phyloP scores from a whole-genome alignment of 257 asterid species.

The Petrea volubilis region DNA sequence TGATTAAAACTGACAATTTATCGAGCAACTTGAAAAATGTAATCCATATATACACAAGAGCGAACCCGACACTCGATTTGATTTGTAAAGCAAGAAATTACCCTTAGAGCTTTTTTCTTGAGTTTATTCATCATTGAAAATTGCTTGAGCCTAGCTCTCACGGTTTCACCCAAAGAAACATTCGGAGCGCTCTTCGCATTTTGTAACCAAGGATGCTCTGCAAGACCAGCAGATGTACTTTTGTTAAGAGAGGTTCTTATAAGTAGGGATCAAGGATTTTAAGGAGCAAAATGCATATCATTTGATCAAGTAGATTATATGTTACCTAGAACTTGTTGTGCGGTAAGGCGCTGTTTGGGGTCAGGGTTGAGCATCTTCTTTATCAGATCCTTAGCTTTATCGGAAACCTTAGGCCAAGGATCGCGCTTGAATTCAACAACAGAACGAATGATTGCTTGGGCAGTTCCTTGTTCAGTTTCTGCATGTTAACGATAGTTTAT shows the following conservation, averaged over 20 bases:
- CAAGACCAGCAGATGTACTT: constrained; percentile 8
- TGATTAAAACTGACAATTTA: no score
- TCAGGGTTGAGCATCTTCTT: constrained; percentile 71
- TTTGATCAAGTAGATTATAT: neutral
- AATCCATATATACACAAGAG: no score
- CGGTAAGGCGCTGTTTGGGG: constrained; percentile 54
- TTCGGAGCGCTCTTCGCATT: constrained; percentile 62
- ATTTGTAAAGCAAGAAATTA: constrained; percentile 18
- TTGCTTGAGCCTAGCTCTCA: constrained; percentile 63
- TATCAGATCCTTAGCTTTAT: constrained; percentile 65
- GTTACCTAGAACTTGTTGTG: constrained; percentile 66
- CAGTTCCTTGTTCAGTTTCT: constrained; percentile 86
- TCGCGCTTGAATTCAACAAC: constrained; percentile 63
- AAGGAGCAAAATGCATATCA: neutral
- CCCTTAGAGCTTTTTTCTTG: constrained; percentile 62
- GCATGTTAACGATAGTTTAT: constrained; percentile 24
- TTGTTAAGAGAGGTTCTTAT: constrained; percentile 18
- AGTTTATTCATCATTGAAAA: constrained; percentile 69
- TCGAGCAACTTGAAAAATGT: no score
- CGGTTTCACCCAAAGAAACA: constrained; percentile 62
- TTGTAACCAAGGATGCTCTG: constrained; percentile 71
- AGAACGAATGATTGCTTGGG: constrained; percentile 68
- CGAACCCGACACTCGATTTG: neutral
- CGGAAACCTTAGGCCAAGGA: constrained; percentile 80
- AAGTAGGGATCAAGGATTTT: neutral